A percentile compares a stretch with the other conserved stretches of the same genome.
phyloP scores from a whole-genome alignment of 2,329 filamentous ascomycete species.

The Herpotrichia juniperi region DNA sequence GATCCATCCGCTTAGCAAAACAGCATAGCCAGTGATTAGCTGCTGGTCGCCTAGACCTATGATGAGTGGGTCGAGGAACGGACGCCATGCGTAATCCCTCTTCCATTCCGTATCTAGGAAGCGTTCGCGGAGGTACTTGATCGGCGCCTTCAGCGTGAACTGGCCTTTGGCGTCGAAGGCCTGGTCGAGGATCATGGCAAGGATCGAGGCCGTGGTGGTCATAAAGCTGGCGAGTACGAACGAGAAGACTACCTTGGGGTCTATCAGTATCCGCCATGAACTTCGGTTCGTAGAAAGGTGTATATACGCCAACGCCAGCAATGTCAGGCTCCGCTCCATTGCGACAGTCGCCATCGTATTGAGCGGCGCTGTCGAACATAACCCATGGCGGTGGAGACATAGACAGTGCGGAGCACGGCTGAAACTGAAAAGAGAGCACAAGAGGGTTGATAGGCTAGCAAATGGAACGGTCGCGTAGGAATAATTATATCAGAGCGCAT shows the following conservation, averaged over 20 bases:
- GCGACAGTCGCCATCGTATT: constrained; percentile 25
- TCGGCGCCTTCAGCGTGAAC: constrained; percentile 24
- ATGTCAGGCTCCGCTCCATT: constrained; percentile 37
- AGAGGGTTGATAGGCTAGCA: background rate
- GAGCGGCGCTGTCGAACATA: constrained; percentile 29
- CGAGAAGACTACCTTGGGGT: constrained; percentile 39
- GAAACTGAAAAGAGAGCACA: background rate
- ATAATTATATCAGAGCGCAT: background rate
- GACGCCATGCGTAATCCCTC: constrained; percentile 36
- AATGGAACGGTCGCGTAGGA: background rate
- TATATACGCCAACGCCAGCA: constrained; percentile 32
- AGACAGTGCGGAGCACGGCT: background rate
- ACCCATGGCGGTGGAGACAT: constrained; percentile 40
- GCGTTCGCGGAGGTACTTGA: constrained; percentile 29
- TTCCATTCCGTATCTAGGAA: constrained; percentile 35
- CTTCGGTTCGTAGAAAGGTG: no score
- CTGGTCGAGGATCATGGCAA: constrained; percentile 41
- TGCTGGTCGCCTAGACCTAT: constrained; percentile 41
- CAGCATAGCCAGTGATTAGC: constrained; percentile 38
- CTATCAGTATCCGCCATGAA: constrained; percentile 23
- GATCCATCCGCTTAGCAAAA: constrained; percentile 38
- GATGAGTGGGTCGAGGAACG: constrained; percentile 37
- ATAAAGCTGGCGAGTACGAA: constrained; percentile 37
- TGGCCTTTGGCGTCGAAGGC: constrained; percentile 32
- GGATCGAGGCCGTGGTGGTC: constrained; percentile 35